Conservation (phyloP, 495 filamentous ascomycete species). For the Hyaloscypha hepaticicola region DNA sequence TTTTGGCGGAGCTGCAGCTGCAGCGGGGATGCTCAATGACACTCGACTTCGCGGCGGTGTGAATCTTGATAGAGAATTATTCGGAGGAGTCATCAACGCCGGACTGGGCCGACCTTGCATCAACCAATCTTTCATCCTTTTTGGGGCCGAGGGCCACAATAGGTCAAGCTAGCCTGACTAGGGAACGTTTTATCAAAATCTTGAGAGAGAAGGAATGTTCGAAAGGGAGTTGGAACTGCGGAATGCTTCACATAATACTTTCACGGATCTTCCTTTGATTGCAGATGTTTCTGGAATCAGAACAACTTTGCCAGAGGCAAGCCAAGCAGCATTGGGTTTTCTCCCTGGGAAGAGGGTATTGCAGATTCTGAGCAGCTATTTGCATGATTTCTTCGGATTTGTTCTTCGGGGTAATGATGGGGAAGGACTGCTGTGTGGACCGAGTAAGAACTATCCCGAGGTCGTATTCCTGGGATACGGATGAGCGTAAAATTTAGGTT, state of each 20-base stretch:
- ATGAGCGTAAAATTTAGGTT: too few relatives aligned
- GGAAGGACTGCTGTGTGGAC: slow-evolving; percentile 10
- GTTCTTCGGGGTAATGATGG: slow-evolving; percentile 4
- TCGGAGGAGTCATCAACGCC: background rate
- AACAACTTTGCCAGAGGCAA: background rate
- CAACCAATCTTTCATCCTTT: background rate
- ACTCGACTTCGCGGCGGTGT: background rate
- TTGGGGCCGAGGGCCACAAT: background rate
- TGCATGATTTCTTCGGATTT: slow-evolving; percentile 18
- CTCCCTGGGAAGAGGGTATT: slow-evolving; percentile 10
- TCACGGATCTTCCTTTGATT: slow-evolving; percentile 34
- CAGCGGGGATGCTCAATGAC: background rate
- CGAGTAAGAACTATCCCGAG: slow-evolving; percentile 17
- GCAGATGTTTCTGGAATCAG: background rate
- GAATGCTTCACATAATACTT: slow-evolving; percentile 30
- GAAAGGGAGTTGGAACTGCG: slow-evolving; percentile 28
- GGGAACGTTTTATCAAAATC: slow-evolving; percentile 20
- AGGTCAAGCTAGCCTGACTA: slow-evolving; percentile 19
- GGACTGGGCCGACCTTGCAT: background rate
- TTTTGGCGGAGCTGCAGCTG: background rate
- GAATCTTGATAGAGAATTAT: background rate
- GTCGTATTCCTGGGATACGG: slow-evolving; percentile 18
- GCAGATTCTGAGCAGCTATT: slow-evolving; percentile 10
- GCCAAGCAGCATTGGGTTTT: background rate
- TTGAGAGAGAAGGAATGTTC: slow-evolving; percentile 21